Percentiles rank a stretch among this genome's conserved stretches.
phyloP scores from a whole-genome alignment of 495 filamentous ascomycete species.

The Geopyxis carbonaria region DNA sequence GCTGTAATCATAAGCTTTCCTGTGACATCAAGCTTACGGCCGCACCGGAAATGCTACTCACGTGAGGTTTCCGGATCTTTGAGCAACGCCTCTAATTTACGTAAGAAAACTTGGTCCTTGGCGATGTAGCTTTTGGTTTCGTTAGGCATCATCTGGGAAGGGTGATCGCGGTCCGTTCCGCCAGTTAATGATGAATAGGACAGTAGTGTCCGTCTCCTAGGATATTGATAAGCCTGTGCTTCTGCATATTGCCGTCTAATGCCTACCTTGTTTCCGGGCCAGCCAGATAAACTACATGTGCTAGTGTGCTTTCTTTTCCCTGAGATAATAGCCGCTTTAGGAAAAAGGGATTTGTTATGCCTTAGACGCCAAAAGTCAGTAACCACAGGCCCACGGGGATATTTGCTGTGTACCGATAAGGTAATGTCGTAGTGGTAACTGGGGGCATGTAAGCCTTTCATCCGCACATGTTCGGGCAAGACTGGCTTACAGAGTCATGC shows the following conservation, averaged over 20 bases:
- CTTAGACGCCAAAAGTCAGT: no score
- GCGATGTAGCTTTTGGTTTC: conserved; percentile 21
- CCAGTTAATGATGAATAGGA: conserved; percentile 19
- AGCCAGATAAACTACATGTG: conserved; percentile 24
- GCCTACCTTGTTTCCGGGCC: conserved; percentile 22
- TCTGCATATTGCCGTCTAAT: background rate
- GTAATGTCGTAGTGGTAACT: conserved; percentile 24
- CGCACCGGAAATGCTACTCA: conserved; percentile 9
- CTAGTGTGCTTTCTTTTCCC: conserved; percentile 19
- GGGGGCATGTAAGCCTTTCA: background rate
- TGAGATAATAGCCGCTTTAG: conserved; percentile 21
- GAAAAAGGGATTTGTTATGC: conserved; percentile 25
- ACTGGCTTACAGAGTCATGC: conserved; percentile 11
- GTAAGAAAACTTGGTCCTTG: conserved; percentile 20
- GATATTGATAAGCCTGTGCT: conserved; percentile 6
- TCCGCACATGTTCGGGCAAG: background rate
- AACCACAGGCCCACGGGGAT: no score
- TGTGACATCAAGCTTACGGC: background rate
- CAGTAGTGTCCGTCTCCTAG: conserved; percentile 13
- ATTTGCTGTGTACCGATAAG: no score
- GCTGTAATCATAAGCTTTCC: conserved; percentile 9
- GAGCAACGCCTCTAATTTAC: conserved; percentile 20
- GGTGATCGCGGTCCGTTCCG: conserved; percentile 15
- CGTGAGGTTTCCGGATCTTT: conserved; percentile 18
- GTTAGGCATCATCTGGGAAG: conserved; percentile 18